Evolutionary conservation across 179 eudicot genomes (phyloP).

Genomic region (Silene vulgaris): DNA sequence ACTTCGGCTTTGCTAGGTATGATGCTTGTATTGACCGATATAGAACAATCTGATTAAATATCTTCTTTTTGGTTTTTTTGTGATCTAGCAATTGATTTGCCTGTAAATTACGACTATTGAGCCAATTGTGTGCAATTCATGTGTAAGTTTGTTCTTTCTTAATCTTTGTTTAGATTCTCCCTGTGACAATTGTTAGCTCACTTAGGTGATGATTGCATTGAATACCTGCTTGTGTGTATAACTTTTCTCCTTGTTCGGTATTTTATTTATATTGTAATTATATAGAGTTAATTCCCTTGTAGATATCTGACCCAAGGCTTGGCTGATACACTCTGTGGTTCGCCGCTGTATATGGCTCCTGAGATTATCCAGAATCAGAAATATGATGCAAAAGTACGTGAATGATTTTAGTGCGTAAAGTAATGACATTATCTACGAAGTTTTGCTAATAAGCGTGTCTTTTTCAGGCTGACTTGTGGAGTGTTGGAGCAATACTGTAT

Average conservation of each 20-base stretch:
- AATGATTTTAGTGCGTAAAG: constrained; percentile 14
- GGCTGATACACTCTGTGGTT: constrained; percentile 57
- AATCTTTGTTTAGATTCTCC: neutral
- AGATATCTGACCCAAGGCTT: constrained; percentile 48
- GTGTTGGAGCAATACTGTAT: constrained; percentile 52
- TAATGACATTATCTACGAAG: neutral
- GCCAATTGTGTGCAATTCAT: neutral
- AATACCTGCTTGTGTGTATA: constrained; percentile 1
- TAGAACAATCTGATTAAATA: neutral
- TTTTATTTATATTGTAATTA: constrained; percentile 1
- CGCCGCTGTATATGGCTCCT: constrained; percentile 56
- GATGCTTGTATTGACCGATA: constrained; percentile 11
- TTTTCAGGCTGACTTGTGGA: constrained; percentile 55
- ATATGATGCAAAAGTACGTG: constrained; percentile 48
- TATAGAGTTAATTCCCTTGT: constrained; percentile 19
- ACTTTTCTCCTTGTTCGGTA: constrained; percentile 1
- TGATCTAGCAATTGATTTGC: neutral
- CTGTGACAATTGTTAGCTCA: neutral
- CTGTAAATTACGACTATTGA: neutral
- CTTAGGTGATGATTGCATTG: neutral
- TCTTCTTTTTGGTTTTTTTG: constrained; percentile 7
- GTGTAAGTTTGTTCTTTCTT: neutral
- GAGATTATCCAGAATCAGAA: constrained; percentile 50
- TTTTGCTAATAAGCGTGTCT: constrained; percentile 10
- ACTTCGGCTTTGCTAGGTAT: constrained; percentile 63